These are phyloP conservation scores for Pseudogymnoascus sp. DNA, from an alignment of 2,329 filamentous ascomycete species.

Conservation along the genomic window DNA sequence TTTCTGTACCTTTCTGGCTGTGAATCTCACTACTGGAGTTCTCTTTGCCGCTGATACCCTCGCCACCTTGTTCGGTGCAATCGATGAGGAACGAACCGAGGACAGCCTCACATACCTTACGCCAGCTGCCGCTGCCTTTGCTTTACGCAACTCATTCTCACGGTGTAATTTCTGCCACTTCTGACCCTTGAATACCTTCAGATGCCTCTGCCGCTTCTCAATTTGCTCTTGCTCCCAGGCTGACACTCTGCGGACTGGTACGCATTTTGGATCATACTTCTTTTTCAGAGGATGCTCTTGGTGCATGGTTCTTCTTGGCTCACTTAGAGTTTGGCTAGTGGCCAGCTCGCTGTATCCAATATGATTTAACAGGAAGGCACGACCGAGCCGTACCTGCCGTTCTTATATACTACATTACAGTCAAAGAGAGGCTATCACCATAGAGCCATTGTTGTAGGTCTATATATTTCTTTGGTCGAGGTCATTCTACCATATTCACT, in stretches of 20 bases:
- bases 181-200: not conserved
- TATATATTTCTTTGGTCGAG: not conserved
- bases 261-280: not conserved
- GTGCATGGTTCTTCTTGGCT: not conserved
- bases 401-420: not conserved
- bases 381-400: not conserved
- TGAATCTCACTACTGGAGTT: not conserved
- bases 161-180: not conserved
- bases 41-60: not conserved
- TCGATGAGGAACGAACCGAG: not conserved
- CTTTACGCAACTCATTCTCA: not conserved
- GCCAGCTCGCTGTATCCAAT: not conserved
- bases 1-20: not conserved
- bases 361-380: not conserved
- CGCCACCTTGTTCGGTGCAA: not conserved
- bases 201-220: not conserved
- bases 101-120: not conserved
- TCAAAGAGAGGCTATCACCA: not conserved
- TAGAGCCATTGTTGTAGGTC: not conserved
- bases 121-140: not conserved
- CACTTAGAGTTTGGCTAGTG: not conserved
- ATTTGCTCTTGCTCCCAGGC: not conserved
- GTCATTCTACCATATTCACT: not conserved
- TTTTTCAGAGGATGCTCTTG: not conserved
- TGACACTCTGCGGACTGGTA: not conserved